Evolutionary conservation across 805 yeast species (phyloP), one percentile per base, ranked within the genome.

Genomic region (Torulaspora franciscae): DNA sequence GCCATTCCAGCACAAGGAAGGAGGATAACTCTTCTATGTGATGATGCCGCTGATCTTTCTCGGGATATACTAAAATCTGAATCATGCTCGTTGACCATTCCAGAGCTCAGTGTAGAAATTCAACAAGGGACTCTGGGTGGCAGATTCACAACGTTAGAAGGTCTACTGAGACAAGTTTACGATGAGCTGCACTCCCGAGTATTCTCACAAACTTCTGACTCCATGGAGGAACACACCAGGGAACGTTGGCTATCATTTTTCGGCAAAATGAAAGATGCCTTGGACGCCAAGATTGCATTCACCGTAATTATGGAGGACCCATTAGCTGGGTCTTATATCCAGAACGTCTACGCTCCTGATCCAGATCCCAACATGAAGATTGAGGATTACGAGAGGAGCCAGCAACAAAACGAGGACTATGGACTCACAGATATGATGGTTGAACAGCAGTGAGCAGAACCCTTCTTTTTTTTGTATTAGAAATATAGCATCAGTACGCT

Each of bases 271-370:
- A 80, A 85, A 52, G 77, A 79, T 36, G 98, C 96, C 10, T 72
- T 83, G 43, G 85, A 76, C 23, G 99, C 98, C 36, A 80, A 85
- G 52, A 71, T 79, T 37, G 79, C 83, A 46, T 90, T 93, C 69
- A 91, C 97, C 1, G 75, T 93, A 28, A 64, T 78, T 33, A 85
- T 93, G 95, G 89, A 81, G 52, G 99, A 93, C 67, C 99, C 99
- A 6, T 70, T 93, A 58, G 96, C 97, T 14, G 83, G 95, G 4
- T 88, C 96, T 0, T 93, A 93, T 61, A 85, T 93, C 51, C 99
- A 93, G 69, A 93, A 93, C 62, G 93, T 91, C n/a, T 93, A 90
- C 62, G 99, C 99, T 28, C 99, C 99, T 23, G 99, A 93, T 68
- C 78, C 79, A 33, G 99, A 93, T 69, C 99, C 99, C 53, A 87